Percentiles rank a stretch among this genome's conserved stretches.
Conservation (phyloP, 2,329 filamentous ascomycete species). For the Rutstroemia sp. region DNA sequence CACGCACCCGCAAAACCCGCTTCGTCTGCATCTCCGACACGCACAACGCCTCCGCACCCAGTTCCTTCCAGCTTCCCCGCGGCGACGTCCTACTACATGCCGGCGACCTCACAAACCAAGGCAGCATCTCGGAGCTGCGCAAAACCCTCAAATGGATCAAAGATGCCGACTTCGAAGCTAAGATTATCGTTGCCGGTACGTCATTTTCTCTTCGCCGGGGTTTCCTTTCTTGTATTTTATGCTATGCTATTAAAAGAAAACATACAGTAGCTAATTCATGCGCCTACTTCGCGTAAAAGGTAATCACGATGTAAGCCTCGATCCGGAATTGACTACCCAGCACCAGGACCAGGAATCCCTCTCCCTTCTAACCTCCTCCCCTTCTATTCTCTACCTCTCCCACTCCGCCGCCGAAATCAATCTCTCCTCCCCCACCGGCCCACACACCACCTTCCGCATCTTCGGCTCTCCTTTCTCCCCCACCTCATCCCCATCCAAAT, state of each 20-base stretch:
- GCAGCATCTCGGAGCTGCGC: conserved; percentile 51
- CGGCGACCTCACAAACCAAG: conserved; percentile 70
- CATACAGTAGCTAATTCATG: too few relatives aligned
- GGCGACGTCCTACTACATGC: conserved; percentile 72
- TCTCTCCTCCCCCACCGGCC: conserved; percentile 46
- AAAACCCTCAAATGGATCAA: conserved; percentile 61
- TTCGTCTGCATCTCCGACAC: conserved; percentile 74
- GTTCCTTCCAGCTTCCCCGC: conserved; percentile 53
- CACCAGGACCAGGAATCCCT: conserved; percentile 42
- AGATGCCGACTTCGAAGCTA: conserved; percentile 58
- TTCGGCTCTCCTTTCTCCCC: conserved; percentile 67
- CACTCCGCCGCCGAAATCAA: conserved; percentile 48
- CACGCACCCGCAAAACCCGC: conserved; percentile 40
- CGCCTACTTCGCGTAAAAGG: conserved; percentile 36
- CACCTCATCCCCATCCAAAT: conserved; percentile 19
- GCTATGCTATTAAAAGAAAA: too few relatives aligned
- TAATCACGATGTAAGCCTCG: conserved; percentile 70
- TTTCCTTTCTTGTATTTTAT: background rate
- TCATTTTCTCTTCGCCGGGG: background rate
- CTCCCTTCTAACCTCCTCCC: conserved; percentile 35
- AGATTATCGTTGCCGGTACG: conserved; percentile 56
- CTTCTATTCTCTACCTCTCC: conserved; percentile 55
- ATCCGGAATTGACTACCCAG: conserved; percentile 50
- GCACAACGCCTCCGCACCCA: conserved; percentile 50
- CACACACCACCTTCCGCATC: conserved; percentile 54